phyloP scores from a whole-genome alignment of 1,284 basidiomycete genomes.

The Ustilago curta region DNA sequence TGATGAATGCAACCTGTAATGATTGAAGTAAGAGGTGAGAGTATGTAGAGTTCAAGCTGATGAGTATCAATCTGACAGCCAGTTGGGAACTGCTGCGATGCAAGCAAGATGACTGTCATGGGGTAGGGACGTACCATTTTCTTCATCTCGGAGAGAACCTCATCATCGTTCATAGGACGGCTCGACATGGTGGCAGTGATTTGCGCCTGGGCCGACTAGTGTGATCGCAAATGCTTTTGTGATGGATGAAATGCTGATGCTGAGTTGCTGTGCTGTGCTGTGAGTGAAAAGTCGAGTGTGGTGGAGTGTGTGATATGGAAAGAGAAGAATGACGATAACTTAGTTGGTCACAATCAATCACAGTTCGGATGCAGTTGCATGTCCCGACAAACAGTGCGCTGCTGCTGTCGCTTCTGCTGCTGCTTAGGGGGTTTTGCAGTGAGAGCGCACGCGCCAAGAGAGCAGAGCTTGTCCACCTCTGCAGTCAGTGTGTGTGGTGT shows the following conservation, averaged over 20 bases:
- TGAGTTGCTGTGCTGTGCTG: conserved; percentile 1
- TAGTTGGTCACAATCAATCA: background rate
- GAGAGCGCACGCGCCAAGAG: conserved; percentile 40
- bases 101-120: background rate
- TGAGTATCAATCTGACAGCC: background rate
- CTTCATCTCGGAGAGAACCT: conserved; percentile 96
- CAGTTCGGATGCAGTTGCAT: background rate
- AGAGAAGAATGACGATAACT: conserved; percentile 4
- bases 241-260: background rate
- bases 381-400: background rate
- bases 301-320: background rate
- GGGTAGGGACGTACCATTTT: conserved; percentile 79
- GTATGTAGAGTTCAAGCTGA: background rate
- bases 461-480: background rate
- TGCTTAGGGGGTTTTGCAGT: conserved; percentile 4
- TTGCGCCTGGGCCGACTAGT: background rate
- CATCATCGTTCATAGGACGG: conserved; percentile 88
- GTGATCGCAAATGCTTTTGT: background rate
- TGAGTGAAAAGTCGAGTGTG: background rate
- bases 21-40: background rate
- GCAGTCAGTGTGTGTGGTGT: too few relatives aligned
- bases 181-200: conserved; percentile 58
- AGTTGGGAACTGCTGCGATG: background rate
- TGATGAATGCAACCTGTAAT: conserved; percentile 66
- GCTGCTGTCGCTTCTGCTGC: conserved; percentile 3